A percentile compares a stretch with the other conserved stretches of the same genome.
phyloP scores from a whole-genome alignment of 2,329 filamentous ascomycete species.

The Hypoxylon rubiginosum region DNA sequence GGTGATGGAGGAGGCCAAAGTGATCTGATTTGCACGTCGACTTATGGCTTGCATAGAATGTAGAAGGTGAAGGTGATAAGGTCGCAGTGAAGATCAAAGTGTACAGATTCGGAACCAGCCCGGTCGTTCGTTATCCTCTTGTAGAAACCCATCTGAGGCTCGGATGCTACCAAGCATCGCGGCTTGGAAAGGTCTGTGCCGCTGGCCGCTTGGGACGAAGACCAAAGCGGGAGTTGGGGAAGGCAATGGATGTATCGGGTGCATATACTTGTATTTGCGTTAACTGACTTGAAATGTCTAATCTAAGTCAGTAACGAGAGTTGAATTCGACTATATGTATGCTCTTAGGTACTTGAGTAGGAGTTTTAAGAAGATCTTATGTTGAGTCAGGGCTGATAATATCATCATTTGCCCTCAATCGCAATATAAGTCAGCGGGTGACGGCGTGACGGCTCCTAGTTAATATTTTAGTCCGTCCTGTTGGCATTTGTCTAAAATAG shows the following conservation, averaged over 20 bases:
- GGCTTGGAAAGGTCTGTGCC: slow-evolving; percentile 24
- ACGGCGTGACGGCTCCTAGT: slow-evolving; percentile 6
- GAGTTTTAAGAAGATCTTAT: not conserved
- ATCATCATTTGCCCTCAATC: not conserved
- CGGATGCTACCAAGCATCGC: slow-evolving; percentile 3
- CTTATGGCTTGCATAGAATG: slow-evolving; percentile 28
- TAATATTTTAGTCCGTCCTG: not conserved
- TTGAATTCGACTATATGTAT: not conserved
- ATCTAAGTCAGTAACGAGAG: not conserved
- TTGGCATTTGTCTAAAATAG: slow-evolving; percentile 19
- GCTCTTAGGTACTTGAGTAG: not conserved
- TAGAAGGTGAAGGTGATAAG: slow-evolving; percentile 17
- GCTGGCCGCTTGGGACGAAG: slow-evolving; percentile 8
- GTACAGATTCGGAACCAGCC: slow-evolving; percentile 19
- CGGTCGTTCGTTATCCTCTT: slow-evolving; percentile 15
- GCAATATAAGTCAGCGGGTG: too few relatives aligned
- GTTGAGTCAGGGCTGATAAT: not conserved
- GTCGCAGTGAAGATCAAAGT: slow-evolving; percentile 29
- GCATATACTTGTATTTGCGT: slow-evolving; percentile 10
- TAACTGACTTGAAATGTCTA: slow-evolving; percentile 7
- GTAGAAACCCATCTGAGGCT: slow-evolving; percentile 17
- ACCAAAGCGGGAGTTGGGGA: slow-evolving; percentile 15
- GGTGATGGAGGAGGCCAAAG: slow-evolving; percentile 16
- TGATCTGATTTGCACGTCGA: slow-evolving; percentile 11
- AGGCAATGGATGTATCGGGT: slow-evolving; percentile 17